Base-by-base conservation (phyloP, 345 rosid species). In the Pseudoturritis turrita region DNA sequence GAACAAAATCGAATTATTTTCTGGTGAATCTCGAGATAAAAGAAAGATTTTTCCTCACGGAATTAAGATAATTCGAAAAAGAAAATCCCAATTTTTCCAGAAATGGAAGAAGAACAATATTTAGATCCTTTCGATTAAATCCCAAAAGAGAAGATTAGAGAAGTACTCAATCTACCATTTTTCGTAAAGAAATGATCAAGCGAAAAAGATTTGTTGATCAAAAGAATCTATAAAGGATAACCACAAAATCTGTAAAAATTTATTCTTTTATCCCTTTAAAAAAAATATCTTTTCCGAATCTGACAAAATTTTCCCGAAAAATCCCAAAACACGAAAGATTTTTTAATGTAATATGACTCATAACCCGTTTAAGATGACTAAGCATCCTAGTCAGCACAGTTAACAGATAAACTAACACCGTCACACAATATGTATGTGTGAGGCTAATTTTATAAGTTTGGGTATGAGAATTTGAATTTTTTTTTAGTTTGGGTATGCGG, bases 281-380 rank as follows among this genome's bases (percentile, higher is more conserved):
- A 25, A 25, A 25, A 3, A 0, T 7, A 7, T 33, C 10, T 29
- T 29, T 6, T 29, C 57, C 44, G 68, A 71, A 65, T 71, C 68
- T 77, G 62, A 60, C 43, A 72, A 66, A 69, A 72, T 11, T 77
- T 77, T 60, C 73, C 65, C 31, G 65, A 74, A 66, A 77, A 61
- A n/a, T n/a, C n/a, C n/a, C n/a, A n/a, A n/a, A n/a, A n/a, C n/a
- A n/a, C n/a, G n/a, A n/a, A n/a, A n/a, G n/a, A n/a, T n/a, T n/a
- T n/a, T n/a, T n/a, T n/a, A n/a, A n/a, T n/a, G n/a, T n/a, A n/a
- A n/a, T n/a, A n/a, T n/a, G n/a, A n/a, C n/a, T n/a, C n/a, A n/a
- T n/a, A n/a, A n/a, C n/a, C n/a, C n/a, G n/a, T n/a, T n/a, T n/a
- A n/a, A n/a, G n/a, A n/a, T n/a, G n/a, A n/a, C n/a, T n/a, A n/a